Base-by-base conservation (phyloP, 805 yeast species). In the Yamadazyma paraphyllophila region DNA sequence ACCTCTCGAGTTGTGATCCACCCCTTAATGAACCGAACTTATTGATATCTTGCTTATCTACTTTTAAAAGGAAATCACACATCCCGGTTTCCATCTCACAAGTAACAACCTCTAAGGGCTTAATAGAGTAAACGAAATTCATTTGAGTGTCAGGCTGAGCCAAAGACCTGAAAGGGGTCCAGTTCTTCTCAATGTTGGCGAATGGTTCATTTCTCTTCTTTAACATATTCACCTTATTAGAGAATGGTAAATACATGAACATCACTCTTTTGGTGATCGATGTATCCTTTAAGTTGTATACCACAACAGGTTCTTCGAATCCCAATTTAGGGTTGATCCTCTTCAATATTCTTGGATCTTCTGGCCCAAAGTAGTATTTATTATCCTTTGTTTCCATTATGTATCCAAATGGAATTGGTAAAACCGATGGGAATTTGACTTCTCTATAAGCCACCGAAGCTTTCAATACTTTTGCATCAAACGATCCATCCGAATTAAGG, bases 301-400 rank as follows among this genome's bases (percentile, higher is more conserved):
- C 51, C 25, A 60, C 44, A 1, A 59, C 31, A 3, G 63, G 63
- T 33, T 57, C 63, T 44, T 59, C 67, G 35, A 40, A 56, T 5
- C 73, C 73, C 15, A 58, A 59, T 26, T 55, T 57, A 8, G 53
- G 50, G 47, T 66, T 64, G 27, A 51, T 54, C 11, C 66, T 60
- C 27, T 68, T 50, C 6, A 74, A 51, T 30, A 77, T 59, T 20
- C 80, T 61, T 2, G 82, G 79, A 54, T 77, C 81, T 56, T 77
- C 80, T 1, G 82, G 78, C 8, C 61, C 61, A 49, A 34, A 55
- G 36, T 39, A 55, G 30, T 41, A 51, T 48, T 47, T 53, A 41
- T 41, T 37, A 26, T 45, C 40, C 12, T 25, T 40, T 13, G 47
- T 46, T 13, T 44, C 14, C 39, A 50, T n/a, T 7, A 31, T 7